Base-by-base conservation (phyloP, 768 basidiomycete species). In the Dacryopinax primogenitus region DNA sequence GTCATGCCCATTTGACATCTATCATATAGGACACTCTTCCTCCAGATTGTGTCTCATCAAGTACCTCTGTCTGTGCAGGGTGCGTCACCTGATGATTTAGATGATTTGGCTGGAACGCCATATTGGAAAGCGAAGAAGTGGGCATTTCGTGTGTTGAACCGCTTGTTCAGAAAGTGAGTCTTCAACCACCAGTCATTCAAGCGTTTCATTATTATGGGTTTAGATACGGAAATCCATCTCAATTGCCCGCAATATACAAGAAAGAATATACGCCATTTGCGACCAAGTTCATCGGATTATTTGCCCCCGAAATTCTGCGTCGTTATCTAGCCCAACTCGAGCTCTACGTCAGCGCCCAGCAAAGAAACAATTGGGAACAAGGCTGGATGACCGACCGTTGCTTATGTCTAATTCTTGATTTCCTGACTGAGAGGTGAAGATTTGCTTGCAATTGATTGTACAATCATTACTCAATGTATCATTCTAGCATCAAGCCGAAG, bases 41-140 rank as follows among this genome's bases (percentile, higher is more conserved):
- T 58, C 15, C 51, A 58, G 30, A 18, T 58, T 26, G 51, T 58
- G 51, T 58, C 51, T 15, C 51, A 58, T 30, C 51, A 58, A 32
- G 21, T 58, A 32, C 51, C 26, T 9, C 6, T 58, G 30, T 58
- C 51, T 11, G 26, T 30, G 32, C 51, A 58, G 21, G 51, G 13
- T 9, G 26, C 15, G 21, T 58, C 51, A 32, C 51, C 30, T 11
- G 51, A 58, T 30, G 21, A 58, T 58, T 30, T 26, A 23, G 51
- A 58, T 58, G 11, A 58, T 3, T 21, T 58, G 51, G 51, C 51
- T 30, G 51, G 51, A 26, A 58, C 51, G 21, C 13, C 51, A 70
- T 95, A 92, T 92, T 91, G 90, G 88, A 87, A 86, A 72, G 82
- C 87, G 9, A 94, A 94, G 77, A 95, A 95, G 72, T 94, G 92